A percentile compares a stretch with the other conserved stretches of the same genome.
These are phyloP conservation scores for Ustilago curta DNA, from an alignment of 1,284 basidiomycete species.

Conservation along the genomic window DNA sequence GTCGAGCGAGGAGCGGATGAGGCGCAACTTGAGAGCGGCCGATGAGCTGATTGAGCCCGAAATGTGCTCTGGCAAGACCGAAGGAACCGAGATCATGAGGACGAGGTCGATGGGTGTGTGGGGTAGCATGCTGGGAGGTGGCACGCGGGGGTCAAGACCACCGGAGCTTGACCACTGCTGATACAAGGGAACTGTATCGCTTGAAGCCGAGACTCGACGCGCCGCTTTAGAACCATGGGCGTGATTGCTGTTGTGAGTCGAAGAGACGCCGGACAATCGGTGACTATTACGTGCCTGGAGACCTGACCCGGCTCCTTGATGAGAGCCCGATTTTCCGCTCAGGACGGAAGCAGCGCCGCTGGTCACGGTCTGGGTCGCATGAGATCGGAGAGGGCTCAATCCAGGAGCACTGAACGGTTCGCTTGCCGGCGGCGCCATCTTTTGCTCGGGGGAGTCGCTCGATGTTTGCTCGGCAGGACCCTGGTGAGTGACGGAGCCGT, in stretches of 20 bases:
- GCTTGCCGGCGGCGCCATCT: neutral
- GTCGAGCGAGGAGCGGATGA: conserved; percentile 63
- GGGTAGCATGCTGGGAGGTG: conserved; percentile 71
- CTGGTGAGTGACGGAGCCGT: neutral
- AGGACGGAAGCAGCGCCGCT: conserved; percentile 46
- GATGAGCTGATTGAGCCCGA: conserved; percentile 78
- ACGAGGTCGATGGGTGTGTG: conserved; percentile 92
- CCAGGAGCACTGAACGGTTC: conserved; percentile 7
- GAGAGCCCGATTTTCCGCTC: conserved; percentile 54
- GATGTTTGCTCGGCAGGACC: conserved; percentile 7
- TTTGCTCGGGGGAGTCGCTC: conserved; percentile 9
- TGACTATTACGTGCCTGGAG: conserved; percentile 22
- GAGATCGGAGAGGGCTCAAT: conserved; percentile 19
- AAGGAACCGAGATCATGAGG: conserved; percentile 86
- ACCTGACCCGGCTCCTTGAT: conserved; percentile 15
- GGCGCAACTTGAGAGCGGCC: conserved; percentile 72
- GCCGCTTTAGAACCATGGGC: conserved; percentile 15
- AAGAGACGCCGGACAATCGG: conserved; percentile 38
- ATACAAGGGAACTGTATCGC: conserved; percentile 39
- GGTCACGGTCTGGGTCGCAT: conserved; percentile 11
- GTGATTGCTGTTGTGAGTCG: conserved; percentile 39
- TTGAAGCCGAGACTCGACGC: conserved; percentile 23
- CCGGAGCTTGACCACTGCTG: conserved; percentile 64
- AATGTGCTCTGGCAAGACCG: conserved; percentile 44
- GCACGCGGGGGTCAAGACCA: conserved; percentile 59